Evolutionary conservation across 805 yeast species (phyloP).

Genomic region (Metschnikowia corniflorae): DNA sequence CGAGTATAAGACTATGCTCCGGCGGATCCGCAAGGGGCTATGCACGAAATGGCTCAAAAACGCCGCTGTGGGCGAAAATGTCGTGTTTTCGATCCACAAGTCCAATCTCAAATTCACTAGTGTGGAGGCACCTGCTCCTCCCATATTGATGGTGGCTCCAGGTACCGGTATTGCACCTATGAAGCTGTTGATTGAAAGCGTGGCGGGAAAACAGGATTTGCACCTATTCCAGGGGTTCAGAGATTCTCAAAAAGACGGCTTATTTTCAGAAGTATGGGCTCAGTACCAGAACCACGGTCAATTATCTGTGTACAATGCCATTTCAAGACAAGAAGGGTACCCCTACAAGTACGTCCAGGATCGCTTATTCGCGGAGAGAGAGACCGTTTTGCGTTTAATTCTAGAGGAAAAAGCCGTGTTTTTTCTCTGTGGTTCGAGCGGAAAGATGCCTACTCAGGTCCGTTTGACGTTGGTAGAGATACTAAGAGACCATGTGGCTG

Average conservation of each 20-base stretch:
- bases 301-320: constrained; percentile 39
- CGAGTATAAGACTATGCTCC: constrained; percentile 76
- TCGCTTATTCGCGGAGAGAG: constrained; percentile 49
- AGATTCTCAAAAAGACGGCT: constrained; percentile 57
- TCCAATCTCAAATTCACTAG: constrained; percentile 38
- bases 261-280: constrained; percentile 58
- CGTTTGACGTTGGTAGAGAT: constrained; percentile 72
- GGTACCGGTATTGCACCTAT: constrained; percentile 98
- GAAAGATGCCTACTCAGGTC: constrained; percentile 89
- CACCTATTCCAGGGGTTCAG: constrained; percentile 77
- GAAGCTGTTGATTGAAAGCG: constrained; percentile 58
- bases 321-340: constrained; percentile 46
- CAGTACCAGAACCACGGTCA: constrained; percentile 27
- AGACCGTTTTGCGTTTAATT: constrained; percentile 49
- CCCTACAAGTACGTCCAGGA: constrained; percentile 70
- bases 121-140: constrained; percentile 17
- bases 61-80: constrained; percentile 44
- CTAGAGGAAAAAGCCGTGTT: constrained; percentile 55
- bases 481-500: constrained; percentile 43
- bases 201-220: constrained; percentile 30
- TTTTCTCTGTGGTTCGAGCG: constrained; percentile 90
- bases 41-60: constrained; percentile 73
- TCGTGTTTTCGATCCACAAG: constrained; percentile 50
- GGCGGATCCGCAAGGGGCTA: constrained; percentile 72
- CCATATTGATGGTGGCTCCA: constrained; percentile 77